Evolutionary conservation across 2,329 filamentous ascomycete genomes (phyloP).

Genomic region (Penicillium oxalicum): DNA sequence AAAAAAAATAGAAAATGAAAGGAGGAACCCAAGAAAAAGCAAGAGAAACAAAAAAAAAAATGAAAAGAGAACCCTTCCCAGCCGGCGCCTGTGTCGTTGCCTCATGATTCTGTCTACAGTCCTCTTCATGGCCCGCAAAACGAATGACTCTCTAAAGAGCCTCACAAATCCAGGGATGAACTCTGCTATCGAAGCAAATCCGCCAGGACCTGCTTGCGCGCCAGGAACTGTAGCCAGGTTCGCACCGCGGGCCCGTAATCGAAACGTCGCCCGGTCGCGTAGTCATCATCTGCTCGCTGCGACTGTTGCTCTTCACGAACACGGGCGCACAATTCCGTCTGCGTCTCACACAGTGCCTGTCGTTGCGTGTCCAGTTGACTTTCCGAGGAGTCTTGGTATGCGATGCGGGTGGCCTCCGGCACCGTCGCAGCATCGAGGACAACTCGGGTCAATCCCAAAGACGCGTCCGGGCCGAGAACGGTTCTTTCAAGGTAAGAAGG

Average conservation of each 20-base stretch:
- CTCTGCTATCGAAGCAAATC: slow-evolving; percentile 16
- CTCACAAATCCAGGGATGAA: too few species aligned
- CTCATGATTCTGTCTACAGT: too few species aligned
- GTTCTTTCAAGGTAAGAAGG: slow-evolving; percentile 16
- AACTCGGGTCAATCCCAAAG: slow-evolving; percentile 27
- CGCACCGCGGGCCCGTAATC: slow-evolving; percentile 67
- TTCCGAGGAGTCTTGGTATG: slow-evolving; percentile 20
- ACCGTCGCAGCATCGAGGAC: slow-evolving; percentile 31
- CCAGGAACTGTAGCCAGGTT: slow-evolving; percentile 62
- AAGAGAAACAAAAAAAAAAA: too few species aligned
- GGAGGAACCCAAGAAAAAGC: too few species aligned
- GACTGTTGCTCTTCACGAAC: slow-evolving; percentile 39
- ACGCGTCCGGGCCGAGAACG: slow-evolving; percentile 34
- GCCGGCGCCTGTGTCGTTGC: too few species aligned
- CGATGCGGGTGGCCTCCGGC: slow-evolving; percentile 16
- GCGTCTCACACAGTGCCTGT: slow-evolving; percentile 25
- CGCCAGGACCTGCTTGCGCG: slow-evolving; percentile 57
- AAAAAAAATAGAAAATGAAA: too few species aligned
- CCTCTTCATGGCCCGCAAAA: too few species aligned
- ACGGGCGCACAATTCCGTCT: slow-evolving; percentile 29
- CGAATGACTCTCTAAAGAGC: too few species aligned
- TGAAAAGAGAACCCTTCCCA: too few species aligned
- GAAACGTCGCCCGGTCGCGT: slow-evolving; percentile 41
- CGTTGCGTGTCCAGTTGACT: slow-evolving; percentile 29
- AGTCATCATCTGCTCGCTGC: slow-evolving; percentile 34